Percentiles rank a stretch among this genome's conserved stretches.
phyloP scores from a whole-genome alignment of 2,329 filamentous ascomycete species.

The Clarireedia hainanense region DNA sequence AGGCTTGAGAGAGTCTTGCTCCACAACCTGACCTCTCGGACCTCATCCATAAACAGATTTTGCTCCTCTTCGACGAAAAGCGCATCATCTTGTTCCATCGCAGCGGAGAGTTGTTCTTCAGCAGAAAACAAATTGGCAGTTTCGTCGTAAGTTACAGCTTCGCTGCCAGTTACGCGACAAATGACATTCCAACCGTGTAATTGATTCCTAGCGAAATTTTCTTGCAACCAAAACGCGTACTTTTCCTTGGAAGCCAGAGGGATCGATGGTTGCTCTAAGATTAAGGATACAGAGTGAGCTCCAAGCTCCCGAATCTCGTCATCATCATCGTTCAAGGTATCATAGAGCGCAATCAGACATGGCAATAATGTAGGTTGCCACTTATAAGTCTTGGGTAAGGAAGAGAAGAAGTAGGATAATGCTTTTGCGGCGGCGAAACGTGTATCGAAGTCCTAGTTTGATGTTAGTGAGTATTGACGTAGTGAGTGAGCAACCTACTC shows the following conservation, averaged over 20 bases:
- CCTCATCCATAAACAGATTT: conserved; percentile 85
- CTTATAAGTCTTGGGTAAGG: conserved; percentile 10
- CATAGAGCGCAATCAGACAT: conserved; percentile 60
- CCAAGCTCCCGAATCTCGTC: conserved; percentile 67
- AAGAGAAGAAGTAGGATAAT: conserved; percentile 42
- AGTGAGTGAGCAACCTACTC: conserved; percentile 31
- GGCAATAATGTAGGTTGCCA: conserved; percentile 33
- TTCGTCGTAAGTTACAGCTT: not conserved
- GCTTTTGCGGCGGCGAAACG: conserved; percentile 53
- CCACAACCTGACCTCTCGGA: conserved; percentile 69
- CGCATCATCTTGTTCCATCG: conserved; percentile 50
- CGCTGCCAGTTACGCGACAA: conserved; percentile 17
- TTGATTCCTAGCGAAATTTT: conserved; percentile 3
- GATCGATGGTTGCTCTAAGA: conserved; percentile 40
- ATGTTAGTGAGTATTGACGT: conserved; percentile 1
- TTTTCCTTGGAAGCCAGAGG: conserved; percentile 15
- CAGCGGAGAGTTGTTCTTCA: conserved; percentile 34
- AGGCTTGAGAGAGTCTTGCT: conserved; percentile 31
- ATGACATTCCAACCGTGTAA: conserved; percentile 12
- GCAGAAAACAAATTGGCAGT: conserved; percentile 27
- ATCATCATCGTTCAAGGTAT: conserved; percentile 80
- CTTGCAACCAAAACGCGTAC: conserved; percentile 11
- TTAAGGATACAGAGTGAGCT: conserved; percentile 20
- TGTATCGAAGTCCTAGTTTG: conserved; percentile 51
- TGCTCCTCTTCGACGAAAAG: conserved; percentile 88